Percentiles rank a stretch among this genome's conserved stretches.
Evolutionary conservation across 306 rosid genomes (phyloP).

Genomic region (Herpetospermum pedunculosum): DNA sequence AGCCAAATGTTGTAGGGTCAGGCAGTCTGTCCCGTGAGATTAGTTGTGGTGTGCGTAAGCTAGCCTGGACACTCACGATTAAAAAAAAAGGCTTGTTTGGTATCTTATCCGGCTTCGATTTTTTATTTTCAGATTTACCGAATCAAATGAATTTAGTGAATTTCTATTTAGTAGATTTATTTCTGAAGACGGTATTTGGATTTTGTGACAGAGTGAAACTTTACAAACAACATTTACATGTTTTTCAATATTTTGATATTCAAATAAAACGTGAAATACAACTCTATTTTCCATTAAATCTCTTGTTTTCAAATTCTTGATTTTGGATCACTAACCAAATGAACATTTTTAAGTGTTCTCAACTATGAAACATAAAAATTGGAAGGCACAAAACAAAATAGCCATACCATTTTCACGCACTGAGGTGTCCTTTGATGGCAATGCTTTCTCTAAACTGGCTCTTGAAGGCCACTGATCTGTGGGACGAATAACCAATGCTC

Average conservation of each 20-base stretch:
- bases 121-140: background rate
- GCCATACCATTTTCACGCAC: slow-evolving; percentile 52
- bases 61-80: too few relatives aligned
- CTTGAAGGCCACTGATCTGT: slow-evolving; percentile 69
- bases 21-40: too few relatives aligned
- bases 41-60: too few relatives aligned
- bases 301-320: background rate
- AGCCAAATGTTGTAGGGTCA: too few relatives aligned
- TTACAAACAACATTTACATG: background rate
- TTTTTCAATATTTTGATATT: background rate
- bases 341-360: background rate
- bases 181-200: too few relatives aligned
- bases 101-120: background rate
- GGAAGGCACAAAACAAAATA: background rate
- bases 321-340: background rate
- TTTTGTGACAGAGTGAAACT: too few relatives aligned
- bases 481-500: slow-evolving; percentile 82
- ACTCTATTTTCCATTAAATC: background rate
- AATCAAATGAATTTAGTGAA: background rate
- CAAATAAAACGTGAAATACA: background rate
- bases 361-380: background rate
- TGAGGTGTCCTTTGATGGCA: slow-evolving; percentile 33
- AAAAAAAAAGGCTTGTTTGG: too few relatives aligned
- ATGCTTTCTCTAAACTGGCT: slow-evolving; percentile 41
- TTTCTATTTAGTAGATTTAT: background rate